These are phyloP conservation scores for Hypoxylon crocopeplum DNA, from an alignment of 495 filamentous ascomycete genomes.

Conservation along the genomic window DNA sequence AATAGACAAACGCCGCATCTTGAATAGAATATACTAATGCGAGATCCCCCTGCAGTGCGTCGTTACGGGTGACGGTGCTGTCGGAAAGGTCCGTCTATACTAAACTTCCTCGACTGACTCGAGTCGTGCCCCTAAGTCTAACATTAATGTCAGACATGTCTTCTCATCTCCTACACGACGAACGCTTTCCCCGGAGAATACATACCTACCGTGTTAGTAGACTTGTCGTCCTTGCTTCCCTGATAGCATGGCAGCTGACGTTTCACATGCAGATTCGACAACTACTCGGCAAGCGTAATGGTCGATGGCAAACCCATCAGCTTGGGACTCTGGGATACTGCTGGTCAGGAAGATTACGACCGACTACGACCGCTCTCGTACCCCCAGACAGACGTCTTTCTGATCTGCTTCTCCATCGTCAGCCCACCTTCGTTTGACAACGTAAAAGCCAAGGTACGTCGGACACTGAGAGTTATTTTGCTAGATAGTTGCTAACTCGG, in stretches of 20 bases:
- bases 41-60: constrained; percentile 72
- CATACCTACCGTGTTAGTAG: constrained; percentile 94
- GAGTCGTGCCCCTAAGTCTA: constrained; percentile 36
- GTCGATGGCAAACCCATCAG: constrained; percentile 97
- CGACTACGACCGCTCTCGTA: constrained; percentile 94
- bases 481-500: constrained; percentile 10
- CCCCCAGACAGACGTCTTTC: constrained; percentile 96
- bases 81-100: constrained; percentile 80
- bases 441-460: constrained; percentile 88
- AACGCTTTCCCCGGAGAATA: constrained; percentile 99
- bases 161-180: constrained; percentile 98
- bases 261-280: constrained; percentile 81
- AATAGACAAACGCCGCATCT: constrained; percentile 14
- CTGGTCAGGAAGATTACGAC: constrained; percentile 98
- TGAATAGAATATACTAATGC: constrained; percentile 29
- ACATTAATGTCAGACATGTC: constrained; percentile 79
- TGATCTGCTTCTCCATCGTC: constrained; percentile 98
- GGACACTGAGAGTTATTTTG: background rate
- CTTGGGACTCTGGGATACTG: constrained; percentile 97
- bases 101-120: constrained; percentile 14
- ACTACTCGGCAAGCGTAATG: constrained; percentile 98
- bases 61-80: constrained; percentile 97
- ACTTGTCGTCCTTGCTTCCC: constrained; percentile 6
- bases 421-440: constrained; percentile 98
- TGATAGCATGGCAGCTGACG: constrained; percentile 40